Conservation (phyloP, 345 rosid genomes). For the Trapa bicornis region DNA sequence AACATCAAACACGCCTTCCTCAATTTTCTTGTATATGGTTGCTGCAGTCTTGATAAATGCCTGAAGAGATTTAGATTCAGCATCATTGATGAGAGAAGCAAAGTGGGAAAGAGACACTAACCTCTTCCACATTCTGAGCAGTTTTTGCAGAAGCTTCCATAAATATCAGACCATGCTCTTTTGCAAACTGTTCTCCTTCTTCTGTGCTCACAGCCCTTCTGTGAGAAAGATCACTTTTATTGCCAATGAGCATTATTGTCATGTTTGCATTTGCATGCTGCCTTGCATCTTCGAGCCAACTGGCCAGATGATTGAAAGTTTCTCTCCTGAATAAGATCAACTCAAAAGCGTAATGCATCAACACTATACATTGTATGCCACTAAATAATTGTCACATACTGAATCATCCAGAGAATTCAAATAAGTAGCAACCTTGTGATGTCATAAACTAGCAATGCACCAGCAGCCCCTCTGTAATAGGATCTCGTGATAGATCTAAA, state of each 20-base stretch:
- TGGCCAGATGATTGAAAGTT: constrained; percentile 87
- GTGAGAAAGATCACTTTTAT: constrained; percentile 91
- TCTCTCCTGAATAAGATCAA: constrained; percentile 45
- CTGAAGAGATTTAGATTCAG: constrained; percentile 21
- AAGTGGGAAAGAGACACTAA: constrained; percentile 5
- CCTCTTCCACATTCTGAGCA: constrained; percentile 98
- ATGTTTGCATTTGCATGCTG: constrained; percentile 98
- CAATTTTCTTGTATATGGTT: constrained; percentile 88
- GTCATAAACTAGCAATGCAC: constrained; percentile 97
- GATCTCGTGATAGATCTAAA: constrained; percentile 97
- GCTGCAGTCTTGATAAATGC: constrained; percentile 94
- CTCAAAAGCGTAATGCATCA: neutral
- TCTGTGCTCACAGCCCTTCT: constrained; percentile 89
- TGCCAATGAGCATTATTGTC: constrained; percentile 94
- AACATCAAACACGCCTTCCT: constrained; percentile 95
- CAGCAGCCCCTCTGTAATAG: constrained; percentile 94
- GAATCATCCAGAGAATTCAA: neutral
- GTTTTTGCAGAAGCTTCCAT: constrained; percentile 99
- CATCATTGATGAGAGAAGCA: neutral
- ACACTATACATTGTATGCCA: neutral
- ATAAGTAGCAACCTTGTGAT: constrained; percentile 50
- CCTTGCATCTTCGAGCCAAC: constrained; percentile 96
- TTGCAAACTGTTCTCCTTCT: constrained; percentile 96
- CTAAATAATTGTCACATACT: neutral
- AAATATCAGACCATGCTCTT: constrained; percentile 88